phyloP scores from a whole-genome alignment of 495 filamentous ascomycete species.

The Hypoxylon cercidicola region DNA sequence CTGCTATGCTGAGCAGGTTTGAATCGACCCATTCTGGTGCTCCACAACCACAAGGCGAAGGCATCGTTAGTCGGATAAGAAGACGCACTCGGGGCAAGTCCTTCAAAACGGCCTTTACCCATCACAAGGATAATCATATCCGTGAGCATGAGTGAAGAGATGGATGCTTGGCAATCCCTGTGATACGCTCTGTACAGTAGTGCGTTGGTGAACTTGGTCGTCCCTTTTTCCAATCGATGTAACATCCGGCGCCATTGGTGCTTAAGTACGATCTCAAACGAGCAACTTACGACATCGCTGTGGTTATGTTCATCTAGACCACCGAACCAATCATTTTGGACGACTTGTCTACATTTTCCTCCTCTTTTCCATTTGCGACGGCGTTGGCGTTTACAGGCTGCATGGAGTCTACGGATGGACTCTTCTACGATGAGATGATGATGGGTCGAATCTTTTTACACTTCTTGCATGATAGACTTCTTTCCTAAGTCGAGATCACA shows the following conservation, averaged over 20 bases:
- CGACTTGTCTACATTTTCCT: constrained; percentile 26
- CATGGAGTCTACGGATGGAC: constrained; percentile 36
- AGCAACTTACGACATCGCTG: constrained; percentile 44
- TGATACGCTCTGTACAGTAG: constrained; percentile 24
- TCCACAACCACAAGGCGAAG: constrained; percentile 23
- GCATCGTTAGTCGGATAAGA: constrained; percentile 45
- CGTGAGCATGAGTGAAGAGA: constrained; percentile 42
- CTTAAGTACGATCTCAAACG: constrained; percentile 44
- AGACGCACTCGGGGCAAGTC: constrained; percentile 47
- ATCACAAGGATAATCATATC: constrained; percentile 46
- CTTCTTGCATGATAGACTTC: constrained; percentile 39
- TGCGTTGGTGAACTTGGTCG: constrained; percentile 12
- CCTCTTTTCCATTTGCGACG: constrained; percentile 33
- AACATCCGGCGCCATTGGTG: constrained; percentile 36
- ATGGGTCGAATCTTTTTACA: constrained; percentile 31
- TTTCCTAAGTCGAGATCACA: constrained; percentile 36
- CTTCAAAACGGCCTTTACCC: constrained; percentile 42
- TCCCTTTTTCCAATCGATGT: constrained; percentile 30
- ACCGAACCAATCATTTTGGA: constrained; percentile 21
- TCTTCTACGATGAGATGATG: constrained; percentile 38
- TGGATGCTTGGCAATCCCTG: constrained; percentile 1
- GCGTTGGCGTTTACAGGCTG: constrained; percentile 45
- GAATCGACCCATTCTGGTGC: constrained; percentile 73
- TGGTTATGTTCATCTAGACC: constrained; percentile 25
- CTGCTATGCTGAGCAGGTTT: constrained; percentile 81